A percentile compares a stretch with the other conserved stretches of the same genome.
phyloP scores from a whole-genome alignment of 108 stramenopile genomes.

The Licmophora abbreviata region DNA sequence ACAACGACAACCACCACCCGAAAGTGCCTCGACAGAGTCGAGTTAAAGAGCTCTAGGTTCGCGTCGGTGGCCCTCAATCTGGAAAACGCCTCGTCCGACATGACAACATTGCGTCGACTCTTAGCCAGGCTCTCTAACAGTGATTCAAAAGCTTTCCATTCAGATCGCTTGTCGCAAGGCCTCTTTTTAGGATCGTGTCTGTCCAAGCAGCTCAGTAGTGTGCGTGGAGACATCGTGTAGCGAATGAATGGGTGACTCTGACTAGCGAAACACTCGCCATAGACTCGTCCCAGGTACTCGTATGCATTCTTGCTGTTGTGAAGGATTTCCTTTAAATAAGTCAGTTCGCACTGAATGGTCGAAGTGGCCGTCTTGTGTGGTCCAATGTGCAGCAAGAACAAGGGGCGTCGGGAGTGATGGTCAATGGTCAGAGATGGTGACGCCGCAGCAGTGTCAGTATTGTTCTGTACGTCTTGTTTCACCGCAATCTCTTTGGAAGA shows the following conservation, averaged over 20 bases:
- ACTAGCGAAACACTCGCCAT: not conserved
- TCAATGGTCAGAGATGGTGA: not conserved
- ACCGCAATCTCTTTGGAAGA: not conserved
- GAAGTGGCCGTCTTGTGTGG: slow-evolving; percentile 1
- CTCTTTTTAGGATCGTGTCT: not conserved
- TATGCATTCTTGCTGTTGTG: not conserved
- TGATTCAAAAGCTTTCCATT: slow-evolving; percentile 1
- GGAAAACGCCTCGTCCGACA: slow-evolving; percentile 2
- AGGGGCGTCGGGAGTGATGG: not conserved
- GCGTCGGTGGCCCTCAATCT: not conserved
- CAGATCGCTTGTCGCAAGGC: not conserved
- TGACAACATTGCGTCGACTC: not conserved
- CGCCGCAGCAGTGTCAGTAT: too few species aligned
- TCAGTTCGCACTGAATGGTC: not conserved
- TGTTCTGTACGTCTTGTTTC: not conserved
- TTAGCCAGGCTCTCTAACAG: not conserved
- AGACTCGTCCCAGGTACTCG: not conserved
- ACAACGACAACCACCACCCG: not conserved
- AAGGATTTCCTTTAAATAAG: not conserved
- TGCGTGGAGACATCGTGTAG: too few species aligned
- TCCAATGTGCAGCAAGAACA: slow-evolving; percentile 1
- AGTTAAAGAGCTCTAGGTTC: not conserved
- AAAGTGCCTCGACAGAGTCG: not conserved
- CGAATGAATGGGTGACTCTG: too few species aligned
- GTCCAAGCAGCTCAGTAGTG: too few species aligned